Base-by-base conservation (phyloP, 2,329 filamentous ascomycete species). In the Fusarium virguliforme region DNA sequence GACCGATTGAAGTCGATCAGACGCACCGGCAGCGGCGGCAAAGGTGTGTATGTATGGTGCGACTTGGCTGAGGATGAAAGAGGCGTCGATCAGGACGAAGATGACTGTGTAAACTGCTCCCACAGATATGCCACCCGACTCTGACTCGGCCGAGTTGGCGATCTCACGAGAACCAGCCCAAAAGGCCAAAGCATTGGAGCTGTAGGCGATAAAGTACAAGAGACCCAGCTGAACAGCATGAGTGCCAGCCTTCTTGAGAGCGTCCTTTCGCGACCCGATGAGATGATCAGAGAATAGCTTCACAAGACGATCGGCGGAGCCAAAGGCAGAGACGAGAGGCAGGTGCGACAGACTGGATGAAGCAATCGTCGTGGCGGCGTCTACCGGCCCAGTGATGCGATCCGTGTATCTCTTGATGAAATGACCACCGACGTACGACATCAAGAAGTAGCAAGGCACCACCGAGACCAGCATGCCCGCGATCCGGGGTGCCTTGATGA, bases 161-260 rank as follows among this genome's bases (percentile, higher is more conserved):
- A 84, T 84, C 54, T 84, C 84, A 35, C 81, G 83, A 68, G 87
- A 89, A 50, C 89, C 90, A 76, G 90, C 86, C 88, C 89, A 92
- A 74, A 90, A 92, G 0, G 89, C 89, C 10, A 92, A 80, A 2
- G 87, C 88, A 76, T 91, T 91, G 8, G 88, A 88, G 3, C 87
- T 85, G 67, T 90, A 91, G 4, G 89, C 88, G 67, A 92, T 86
- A 70, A 92, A 91, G 76, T 90, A 92, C 4, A 91, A 79, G 15
- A 87, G 76, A 12, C 89, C 89, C 8, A 87, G 83, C 75, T 91
- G 88, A 0, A 86, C 79, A 3, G 86, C 90, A 32, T 85, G 82
- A 0, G 85, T 83, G 1, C 84, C 76, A 0, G 87, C 85, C 75
- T 91, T 91, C 67, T 87, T 86, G 65, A 88, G 82, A 3, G 85